A percentile compares a stretch with the other conserved stretches of the same genome.
phyloP scores from a whole-genome alignment of 305 asterid species.

The Galium porrigens region DNA sequence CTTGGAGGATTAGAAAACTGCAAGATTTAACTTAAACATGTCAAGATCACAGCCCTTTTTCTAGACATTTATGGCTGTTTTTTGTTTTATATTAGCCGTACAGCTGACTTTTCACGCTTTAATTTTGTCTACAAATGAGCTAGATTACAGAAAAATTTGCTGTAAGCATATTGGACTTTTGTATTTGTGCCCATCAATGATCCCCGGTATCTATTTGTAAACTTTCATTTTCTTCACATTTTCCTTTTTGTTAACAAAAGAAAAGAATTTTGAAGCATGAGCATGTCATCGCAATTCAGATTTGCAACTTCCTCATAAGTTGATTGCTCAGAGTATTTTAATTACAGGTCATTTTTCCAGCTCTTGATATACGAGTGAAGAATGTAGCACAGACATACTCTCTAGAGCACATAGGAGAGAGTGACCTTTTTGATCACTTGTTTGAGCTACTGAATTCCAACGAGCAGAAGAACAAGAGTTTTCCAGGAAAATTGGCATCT shows the following conservation, averaged over 20 bases:
- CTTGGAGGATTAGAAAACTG: neutral
- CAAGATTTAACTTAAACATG: neutral
- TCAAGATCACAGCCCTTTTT: neutral
- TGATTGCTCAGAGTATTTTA: conserved; percentile 6
- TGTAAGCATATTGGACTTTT: neutral
- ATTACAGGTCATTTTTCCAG: conserved; percentile 39
- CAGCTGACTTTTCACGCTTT: no score
- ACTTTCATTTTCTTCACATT: neutral
- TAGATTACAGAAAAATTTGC: neutral
- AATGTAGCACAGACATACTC: conserved; percentile 37
- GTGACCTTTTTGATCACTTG: conserved; percentile 34
- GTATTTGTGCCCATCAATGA: neutral
- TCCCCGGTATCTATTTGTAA: neutral
- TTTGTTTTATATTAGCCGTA: neutral
- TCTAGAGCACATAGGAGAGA: conserved; percentile 39
- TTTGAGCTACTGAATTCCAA: conserved; percentile 28
- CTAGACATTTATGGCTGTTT: neutral
- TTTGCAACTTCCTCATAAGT: neutral
- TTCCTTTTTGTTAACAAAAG: neutral
- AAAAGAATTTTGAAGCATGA: neutral
- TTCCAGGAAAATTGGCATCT: conserved; percentile 32
- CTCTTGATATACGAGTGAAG: conserved; percentile 42
- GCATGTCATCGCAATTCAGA: neutral
- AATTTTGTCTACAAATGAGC: neutral
- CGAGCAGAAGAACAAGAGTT: conserved; percentile 20